These are phyloP conservation scores for Tuber magnatum DNA, from an alignment of 495 filamentous ascomycete genomes.

Conservation along the genomic window DNA sequence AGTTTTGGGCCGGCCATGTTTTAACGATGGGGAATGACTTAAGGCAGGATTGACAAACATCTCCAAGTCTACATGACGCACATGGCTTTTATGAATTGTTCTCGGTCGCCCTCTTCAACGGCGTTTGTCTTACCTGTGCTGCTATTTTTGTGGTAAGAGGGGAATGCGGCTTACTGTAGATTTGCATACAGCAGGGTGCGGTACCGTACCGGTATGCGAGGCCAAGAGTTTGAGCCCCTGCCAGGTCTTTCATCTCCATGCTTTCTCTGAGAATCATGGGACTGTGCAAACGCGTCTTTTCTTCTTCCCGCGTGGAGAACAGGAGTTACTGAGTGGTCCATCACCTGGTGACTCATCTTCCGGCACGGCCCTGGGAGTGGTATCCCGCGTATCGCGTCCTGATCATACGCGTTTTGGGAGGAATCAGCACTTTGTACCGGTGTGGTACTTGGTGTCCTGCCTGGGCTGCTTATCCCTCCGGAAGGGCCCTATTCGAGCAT, in stretches of 20 bases:
- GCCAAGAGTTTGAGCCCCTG: not conserved
- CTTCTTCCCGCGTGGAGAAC: not conserved
- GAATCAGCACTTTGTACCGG: not conserved
- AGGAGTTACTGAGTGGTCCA: not conserved
- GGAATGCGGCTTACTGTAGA: not conserved
- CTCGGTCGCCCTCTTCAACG: not conserved
- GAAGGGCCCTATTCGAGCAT: not conserved
- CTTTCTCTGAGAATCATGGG: not conserved
- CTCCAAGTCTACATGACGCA: not conserved
- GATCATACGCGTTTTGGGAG: not conserved
- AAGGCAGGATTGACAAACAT: not conserved
- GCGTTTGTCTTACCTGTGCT: not conserved
- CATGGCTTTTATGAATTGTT: not conserved
- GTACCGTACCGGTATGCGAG: not conserved
- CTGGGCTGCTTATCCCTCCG: not conserved
- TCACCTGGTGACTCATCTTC: not conserved
- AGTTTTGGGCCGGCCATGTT: not conserved
- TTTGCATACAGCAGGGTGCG: not conserved
- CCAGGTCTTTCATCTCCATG: not conserved
- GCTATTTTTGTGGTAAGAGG: not conserved
- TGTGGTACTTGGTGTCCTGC: not conserved
- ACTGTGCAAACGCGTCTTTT: not conserved
- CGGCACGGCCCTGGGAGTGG: not conserved
- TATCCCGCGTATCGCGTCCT: not conserved
- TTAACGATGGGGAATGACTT: not conserved